phyloP scores from a whole-genome alignment of 2,329 filamentous ascomycete genomes.

The Claviceps sorghi region DNA sequence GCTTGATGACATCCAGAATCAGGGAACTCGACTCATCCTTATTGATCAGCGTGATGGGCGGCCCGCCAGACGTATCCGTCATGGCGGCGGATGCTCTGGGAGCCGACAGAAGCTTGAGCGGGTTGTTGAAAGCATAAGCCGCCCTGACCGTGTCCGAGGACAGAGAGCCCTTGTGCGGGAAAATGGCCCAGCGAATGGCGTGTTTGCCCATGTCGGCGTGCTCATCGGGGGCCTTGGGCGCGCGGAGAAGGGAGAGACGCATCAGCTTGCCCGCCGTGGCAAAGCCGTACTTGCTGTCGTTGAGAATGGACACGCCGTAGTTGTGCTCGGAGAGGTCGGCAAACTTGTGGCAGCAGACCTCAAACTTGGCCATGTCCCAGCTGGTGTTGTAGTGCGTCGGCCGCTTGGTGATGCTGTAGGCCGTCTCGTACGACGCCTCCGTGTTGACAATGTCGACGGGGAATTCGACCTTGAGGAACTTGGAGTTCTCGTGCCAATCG shows the following conservation, averaged over 20 bases:
- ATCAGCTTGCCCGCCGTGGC: slow-evolving; percentile 79
- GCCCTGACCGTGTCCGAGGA: slow-evolving; percentile 62
- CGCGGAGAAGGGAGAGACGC: slow-evolving; percentile 72
- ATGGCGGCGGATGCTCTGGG: slow-evolving; percentile 14
- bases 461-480: slow-evolving; percentile 97
- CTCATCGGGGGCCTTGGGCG: slow-evolving; percentile 83
- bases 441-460: slow-evolving; percentile 83
- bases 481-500: slow-evolving; percentile 96
- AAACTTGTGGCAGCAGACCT: slow-evolving; percentile 92
- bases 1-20: slow-evolving; percentile 79
- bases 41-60: slow-evolving; percentile 55
- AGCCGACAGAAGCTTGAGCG: slow-evolving; percentile 33
- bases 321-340: slow-evolving; percentile 78
- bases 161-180: slow-evolving; percentile 66
- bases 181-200: slow-evolving; percentile 75
- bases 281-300: slow-evolving; percentile 94
- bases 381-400: slow-evolving; percentile 96
- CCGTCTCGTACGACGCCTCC: slow-evolving; percentile 88
- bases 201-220: slow-evolving; percentile 91
- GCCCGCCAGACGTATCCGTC: slow-evolving; percentile 23
- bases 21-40: slow-evolving; percentile 41
- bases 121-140: slow-evolving; percentile 82
- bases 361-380: slow-evolving; percentile 97
- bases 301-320: slow-evolving; percentile 84
- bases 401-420: slow-evolving; percentile 75